phyloP scores from a whole-genome alignment of 2,329 filamentous ascomycete genomes.

The Penicillium sp. region DNA sequence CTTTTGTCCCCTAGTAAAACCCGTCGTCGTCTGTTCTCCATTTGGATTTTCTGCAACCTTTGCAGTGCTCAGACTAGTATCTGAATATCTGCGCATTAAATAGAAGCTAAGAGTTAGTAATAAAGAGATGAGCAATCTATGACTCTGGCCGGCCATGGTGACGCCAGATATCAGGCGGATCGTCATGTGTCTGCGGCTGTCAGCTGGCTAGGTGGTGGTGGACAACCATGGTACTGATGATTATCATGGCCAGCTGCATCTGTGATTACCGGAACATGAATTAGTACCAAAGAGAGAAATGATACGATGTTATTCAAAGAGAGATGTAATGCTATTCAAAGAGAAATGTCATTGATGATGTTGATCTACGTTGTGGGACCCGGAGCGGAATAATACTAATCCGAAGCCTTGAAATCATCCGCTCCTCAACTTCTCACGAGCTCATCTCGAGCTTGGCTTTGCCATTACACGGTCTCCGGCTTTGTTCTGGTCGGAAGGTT shows the following conservation, averaged over 20 bases:
- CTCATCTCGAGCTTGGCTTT: not conserved
- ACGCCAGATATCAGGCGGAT: constrained; percentile 17
- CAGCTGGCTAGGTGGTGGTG: constrained; percentile 12
- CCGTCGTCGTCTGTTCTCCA: constrained; percentile 11
- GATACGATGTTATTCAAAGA: not conserved
- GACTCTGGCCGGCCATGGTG: constrained; percentile 4
- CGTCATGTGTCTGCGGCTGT: constrained; percentile 18
- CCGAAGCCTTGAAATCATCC: constrained; percentile 4
- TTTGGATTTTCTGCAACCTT: constrained; percentile 5
- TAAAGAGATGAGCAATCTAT: not conserved
- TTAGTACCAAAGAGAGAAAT: not conserved
- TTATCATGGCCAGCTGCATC: not conserved
- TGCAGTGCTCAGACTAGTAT: not conserved
- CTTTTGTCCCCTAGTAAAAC: constrained; percentile 5
- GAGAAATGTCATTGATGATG: too few species aligned
- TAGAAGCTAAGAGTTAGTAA: not conserved
- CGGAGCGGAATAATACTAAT: constrained; percentile 7
- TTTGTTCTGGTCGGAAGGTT: not conserved
- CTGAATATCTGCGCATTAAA: not conserved
- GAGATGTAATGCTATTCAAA: too few species aligned
- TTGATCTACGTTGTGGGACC: not conserved
- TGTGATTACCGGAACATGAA: too few species aligned
- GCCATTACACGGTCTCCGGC: not conserved
- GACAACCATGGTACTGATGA: constrained; percentile 7
- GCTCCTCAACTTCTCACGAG: not conserved